phyloP scores from a whole-genome alignment of 2,329 filamentous ascomycete species.

The Hypoxylon sp. region DNA sequence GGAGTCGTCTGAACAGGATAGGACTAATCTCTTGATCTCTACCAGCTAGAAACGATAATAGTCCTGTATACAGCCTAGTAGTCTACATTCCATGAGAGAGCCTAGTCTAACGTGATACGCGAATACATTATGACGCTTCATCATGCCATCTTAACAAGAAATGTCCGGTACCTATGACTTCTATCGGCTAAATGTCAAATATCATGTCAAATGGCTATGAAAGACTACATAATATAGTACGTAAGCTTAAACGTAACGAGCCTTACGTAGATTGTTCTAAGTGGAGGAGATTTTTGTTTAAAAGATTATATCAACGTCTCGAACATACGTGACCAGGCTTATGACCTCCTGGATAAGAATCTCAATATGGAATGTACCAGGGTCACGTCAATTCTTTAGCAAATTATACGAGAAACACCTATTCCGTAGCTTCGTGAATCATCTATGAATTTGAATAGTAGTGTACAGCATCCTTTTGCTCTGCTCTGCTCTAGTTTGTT shows the following conservation, averaged over 20 bases:
- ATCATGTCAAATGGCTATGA: no score
- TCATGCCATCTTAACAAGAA: no score
- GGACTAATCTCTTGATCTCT: no score
- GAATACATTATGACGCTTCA: no score
- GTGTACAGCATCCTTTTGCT: conserved; percentile 18
- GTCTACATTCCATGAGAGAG: no score
- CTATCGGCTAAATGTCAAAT: no score
- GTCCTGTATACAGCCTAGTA: no score
- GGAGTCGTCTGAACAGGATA: no score
- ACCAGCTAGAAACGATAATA: no score
- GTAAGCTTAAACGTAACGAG: background rate
- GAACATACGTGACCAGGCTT: background rate
- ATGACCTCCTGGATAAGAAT: background rate
- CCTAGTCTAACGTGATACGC: no score
- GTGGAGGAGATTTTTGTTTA: background rate
- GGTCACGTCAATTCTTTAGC: background rate
- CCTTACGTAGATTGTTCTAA: background rate
- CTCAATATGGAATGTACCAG: background rate
- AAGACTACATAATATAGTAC: no score
- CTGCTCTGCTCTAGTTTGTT: conserved; percentile 13
- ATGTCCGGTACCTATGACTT: no score
- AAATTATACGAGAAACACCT: background rate
- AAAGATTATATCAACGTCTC: background rate
- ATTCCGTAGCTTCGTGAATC: conserved; percentile 24
- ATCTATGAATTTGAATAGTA: conserved; percentile 20